Base-by-base conservation (phyloP, 139 green algal species). In the Coelastrella sp. region DNA sequence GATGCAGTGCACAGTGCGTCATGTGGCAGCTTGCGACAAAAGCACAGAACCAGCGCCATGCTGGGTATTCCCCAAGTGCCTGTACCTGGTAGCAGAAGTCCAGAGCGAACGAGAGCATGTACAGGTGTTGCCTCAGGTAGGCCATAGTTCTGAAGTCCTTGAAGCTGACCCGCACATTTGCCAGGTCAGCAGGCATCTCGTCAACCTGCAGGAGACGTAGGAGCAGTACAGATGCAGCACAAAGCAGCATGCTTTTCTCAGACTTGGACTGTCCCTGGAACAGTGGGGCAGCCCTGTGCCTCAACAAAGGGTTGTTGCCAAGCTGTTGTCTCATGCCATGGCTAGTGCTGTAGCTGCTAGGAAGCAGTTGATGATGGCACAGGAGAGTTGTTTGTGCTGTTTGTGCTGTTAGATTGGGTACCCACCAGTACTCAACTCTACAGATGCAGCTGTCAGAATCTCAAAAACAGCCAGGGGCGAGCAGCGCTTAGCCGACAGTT, bases 1-100 rank as follows among this genome's bases (percentile, higher is more conserved):
- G 63, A 70, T 20, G 14, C 63, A 70, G 5, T 20, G 14, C 63
- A 70, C 63, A 70, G 12, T 20, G 63, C 12, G 63, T 15, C 63
- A 4, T 15, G 14, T 20, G 63, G 63, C 63, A 7, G 3, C 75
- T 49, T 49, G 3, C 3, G 3, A 49, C 1, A 49, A 49, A 1
- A 49, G 35, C 35, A 49, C 35, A 49, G 35, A 49, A 49, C 3
- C 35, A 49, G 35, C 35, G 35, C 35, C 35, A 49, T 49, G 35
- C 35, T 75, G 22, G 75, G 1, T 4, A 25, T 15, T 58, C 49
- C 72, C 61, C 72, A 20, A 20, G 24, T 49, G 3, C 22, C 4
- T 87, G 14, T 35, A 92, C 92, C 89, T 94, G 92, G 0, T 65
- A 24, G n/a, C 73, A 91, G 84, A 94, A 94, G 25, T 94, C 89